These are phyloP conservation scores for Lactarius evosmus DNA, from an alignment of 768 basidiomycete genomes.

Conservation along the genomic window DNA sequence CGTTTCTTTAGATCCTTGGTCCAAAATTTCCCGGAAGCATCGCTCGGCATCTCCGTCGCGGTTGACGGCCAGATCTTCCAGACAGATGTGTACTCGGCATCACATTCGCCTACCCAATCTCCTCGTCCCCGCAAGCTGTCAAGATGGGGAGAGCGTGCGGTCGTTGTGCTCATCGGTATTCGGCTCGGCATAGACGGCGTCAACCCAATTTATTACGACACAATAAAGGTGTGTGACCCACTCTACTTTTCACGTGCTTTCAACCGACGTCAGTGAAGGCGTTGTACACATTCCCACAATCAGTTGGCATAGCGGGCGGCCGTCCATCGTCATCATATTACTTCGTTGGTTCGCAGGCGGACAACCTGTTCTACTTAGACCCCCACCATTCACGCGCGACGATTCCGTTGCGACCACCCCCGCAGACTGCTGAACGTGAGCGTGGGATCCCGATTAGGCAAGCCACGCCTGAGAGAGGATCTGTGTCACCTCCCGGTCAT, in stretches of 20 bases:
- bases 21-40: constrained; percentile 73
- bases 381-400: constrained; percentile 77
- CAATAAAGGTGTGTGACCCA: constrained; percentile 55
- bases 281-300: constrained; percentile 91
- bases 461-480: constrained; percentile 21
- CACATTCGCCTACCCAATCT: constrained; percentile 38
- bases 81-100: constrained; percentile 82
- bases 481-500: constrained; percentile 26
- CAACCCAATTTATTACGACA: constrained; percentile 92
- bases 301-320: constrained; percentile 94
- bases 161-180: constrained; percentile 82
- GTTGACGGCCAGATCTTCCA: constrained; percentile 81
- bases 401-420: constrained; percentile 60
- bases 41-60: constrained; percentile 78
- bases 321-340: constrained; percentile 97
- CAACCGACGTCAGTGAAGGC: constrained; percentile 43
- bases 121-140: constrained; percentile 30
- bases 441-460: constrained; percentile 19
- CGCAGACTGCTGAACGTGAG: constrained; percentile 29
- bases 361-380: constrained; percentile 81
- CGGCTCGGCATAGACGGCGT: constrained; percentile 89
- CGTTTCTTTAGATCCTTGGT: constrained; percentile 60
- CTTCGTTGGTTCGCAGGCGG: constrained; percentile 90
- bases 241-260: not conserved
- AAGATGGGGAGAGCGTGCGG: constrained; percentile 78